Percentiles rank a stretch among this genome's conserved stretches.
Evolutionary conservation across 2,329 filamentous ascomycete species (phyloP).

Genomic region (Paraphoma chrysanthemicola): DNA sequence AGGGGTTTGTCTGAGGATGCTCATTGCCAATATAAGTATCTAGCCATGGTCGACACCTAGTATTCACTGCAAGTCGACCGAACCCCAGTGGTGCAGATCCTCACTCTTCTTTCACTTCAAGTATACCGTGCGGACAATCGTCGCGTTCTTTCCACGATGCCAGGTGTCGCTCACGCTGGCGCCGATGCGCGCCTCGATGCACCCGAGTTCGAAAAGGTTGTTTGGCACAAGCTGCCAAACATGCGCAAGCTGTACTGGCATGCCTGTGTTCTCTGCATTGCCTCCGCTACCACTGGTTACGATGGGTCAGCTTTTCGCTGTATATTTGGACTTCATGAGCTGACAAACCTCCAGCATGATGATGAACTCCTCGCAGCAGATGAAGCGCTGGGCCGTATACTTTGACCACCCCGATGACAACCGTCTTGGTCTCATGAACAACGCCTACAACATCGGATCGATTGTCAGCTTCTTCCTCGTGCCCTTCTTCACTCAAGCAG

Average conservation of each 20-base stretch:
- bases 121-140: slow-evolving; percentile 1
- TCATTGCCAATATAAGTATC: slow-evolving; percentile 26
- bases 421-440: slow-evolving; percentile 54
- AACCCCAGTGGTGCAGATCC: slow-evolving; percentile 17
- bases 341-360: slow-evolving; percentile 45
- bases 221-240: slow-evolving; percentile 62
- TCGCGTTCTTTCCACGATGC: slow-evolving; percentile 3
- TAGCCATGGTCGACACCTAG: slow-evolving; percentile 11
- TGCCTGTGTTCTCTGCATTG: slow-evolving; percentile 58
- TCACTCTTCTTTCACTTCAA: slow-evolving; percentile 2
- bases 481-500: slow-evolving; percentile 50
- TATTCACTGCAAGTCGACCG: slow-evolving; percentile 19
- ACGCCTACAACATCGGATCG: slow-evolving; percentile 52
- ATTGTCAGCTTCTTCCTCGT: slow-evolving; percentile 45
- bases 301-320: slow-evolving; percentile 54
- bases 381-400: slow-evolving; percentile 47
- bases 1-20: slow-evolving; percentile 5
- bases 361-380: slow-evolving; percentile 53
- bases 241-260: slow-evolving; percentile 64
- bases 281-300: slow-evolving; percentile 64
- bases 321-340: background rate
- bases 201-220: slow-evolving; percentile 58
- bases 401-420: slow-evolving; percentile 49
- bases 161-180: slow-evolving; percentile 12
- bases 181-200: slow-evolving; percentile 50